These are phyloP conservation scores for Globisporangium yorkense DNA, from an alignment of 352 stramenopile species.

Conservation along the genomic window DNA sequence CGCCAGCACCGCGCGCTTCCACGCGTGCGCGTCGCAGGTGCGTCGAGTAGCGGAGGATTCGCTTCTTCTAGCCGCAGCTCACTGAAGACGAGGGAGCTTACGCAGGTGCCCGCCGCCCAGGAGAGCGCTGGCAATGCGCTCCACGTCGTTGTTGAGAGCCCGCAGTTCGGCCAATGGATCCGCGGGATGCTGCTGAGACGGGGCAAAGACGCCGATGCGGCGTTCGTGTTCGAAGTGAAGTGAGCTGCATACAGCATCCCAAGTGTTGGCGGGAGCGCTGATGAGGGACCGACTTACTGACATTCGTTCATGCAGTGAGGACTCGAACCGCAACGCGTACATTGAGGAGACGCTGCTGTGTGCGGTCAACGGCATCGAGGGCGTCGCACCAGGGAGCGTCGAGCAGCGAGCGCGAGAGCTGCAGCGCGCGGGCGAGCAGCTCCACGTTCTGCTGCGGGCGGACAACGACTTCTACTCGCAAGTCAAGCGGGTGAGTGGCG, in stretches of 20 bases:
- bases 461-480: conserved; percentile 99
- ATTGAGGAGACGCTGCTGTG: conserved; percentile 89
- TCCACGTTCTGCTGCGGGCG: conserved; percentile 84
- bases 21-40: conserved; percentile 49
- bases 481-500: conserved; percentile 35
- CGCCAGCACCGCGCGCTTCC: conserved; percentile 90
- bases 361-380: conserved; percentile 50
- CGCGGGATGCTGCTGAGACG: conserved; percentile 21
- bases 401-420: conserved; percentile 22
- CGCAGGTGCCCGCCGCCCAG: no score
- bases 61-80: not conserved
- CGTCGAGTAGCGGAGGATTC: not conserved
- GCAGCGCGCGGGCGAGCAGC: conserved; percentile 6
- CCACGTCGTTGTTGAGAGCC: conserved; percentile 70
- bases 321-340: conserved; percentile 77
- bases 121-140: not conserved
- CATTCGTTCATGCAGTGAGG: conserved; percentile 16
- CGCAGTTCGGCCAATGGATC: conserved; percentile 84
- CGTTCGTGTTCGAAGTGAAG: conserved; percentile 29
- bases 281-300: not conserved
- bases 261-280: no score
- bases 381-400: conserved; percentile 22
- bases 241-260: not conserved
- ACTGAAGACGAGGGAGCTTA: not conserved
- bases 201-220: conserved; percentile 6